These are phyloP conservation scores for Mycosphaerella sp. DNA, from an alignment of 2,329 filamentous ascomycete genomes.

Conservation along the genomic window DNA sequence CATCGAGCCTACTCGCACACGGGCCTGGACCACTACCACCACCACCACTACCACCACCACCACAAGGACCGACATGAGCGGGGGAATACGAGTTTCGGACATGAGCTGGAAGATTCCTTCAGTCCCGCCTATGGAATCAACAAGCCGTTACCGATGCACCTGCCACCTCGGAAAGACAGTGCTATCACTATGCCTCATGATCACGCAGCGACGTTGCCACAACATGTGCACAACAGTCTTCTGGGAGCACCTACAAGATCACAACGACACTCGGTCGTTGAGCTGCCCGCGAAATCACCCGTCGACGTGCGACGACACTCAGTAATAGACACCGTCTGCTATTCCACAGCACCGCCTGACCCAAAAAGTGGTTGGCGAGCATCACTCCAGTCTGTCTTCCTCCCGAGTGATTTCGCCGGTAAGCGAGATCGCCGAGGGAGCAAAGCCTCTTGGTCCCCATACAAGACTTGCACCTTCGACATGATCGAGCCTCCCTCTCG, in stretches of 20 bases:
- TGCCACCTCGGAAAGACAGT: conserved; percentile 7
- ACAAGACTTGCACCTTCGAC: neutral
- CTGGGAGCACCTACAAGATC: neutral
- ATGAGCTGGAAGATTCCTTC: conserved; percentile 1
- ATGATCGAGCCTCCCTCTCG: conserved; percentile 3
- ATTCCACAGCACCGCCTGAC: neutral
- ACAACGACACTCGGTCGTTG: conserved; percentile 6
- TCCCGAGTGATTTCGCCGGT: neutral
- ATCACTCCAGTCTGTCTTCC: neutral
- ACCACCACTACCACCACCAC: neutral
- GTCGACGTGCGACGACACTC: neutral
- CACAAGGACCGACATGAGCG: neutral
- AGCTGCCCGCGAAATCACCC: neutral
- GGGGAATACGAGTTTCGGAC: conserved; percentile 1
- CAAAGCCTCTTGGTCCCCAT: conserved; percentile 1
- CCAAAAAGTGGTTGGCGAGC: neutral
- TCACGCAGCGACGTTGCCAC: neutral
- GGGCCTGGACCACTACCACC: neutral
- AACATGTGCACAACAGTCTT: neutral
- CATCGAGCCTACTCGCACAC: neutral
- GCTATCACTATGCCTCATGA: neutral
- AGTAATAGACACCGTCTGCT: neutral
- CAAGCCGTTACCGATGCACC: conserved; percentile 6
- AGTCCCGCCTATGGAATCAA: conserved; percentile 5
- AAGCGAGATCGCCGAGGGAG: conserved; percentile 3